phyloP scores from a whole-genome alignment of 495 filamentous ascomycete genomes.

The Pseudoneurospora amorphoporcata region DNA sequence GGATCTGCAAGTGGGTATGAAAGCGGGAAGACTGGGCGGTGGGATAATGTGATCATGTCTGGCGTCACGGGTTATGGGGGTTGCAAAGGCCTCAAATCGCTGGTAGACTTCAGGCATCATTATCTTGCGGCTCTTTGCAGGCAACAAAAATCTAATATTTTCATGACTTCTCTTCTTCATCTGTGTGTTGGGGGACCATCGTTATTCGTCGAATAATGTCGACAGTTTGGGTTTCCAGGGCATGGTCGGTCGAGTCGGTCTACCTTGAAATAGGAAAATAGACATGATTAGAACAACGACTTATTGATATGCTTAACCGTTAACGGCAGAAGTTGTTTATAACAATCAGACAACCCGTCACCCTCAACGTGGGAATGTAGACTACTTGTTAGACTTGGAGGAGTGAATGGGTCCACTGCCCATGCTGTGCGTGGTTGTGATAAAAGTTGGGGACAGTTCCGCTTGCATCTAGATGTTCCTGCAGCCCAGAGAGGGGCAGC shows the following conservation, averaged over 20 bases:
- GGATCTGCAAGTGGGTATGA: slow-evolving; percentile 17
- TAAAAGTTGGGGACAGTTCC: background rate
- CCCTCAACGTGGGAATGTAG: background rate
- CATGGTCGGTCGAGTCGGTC: slow-evolving; percentile 7
- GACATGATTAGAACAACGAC: background rate
- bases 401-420: background rate
- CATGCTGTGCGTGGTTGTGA: background rate
- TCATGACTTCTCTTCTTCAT: slow-evolving; percentile 20
- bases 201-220: slow-evolving; percentile 27
- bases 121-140: slow-evolving; percentile 21
- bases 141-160: slow-evolving; percentile 23
- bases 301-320: background rate
- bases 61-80: slow-evolving; percentile 25
- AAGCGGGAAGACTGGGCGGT: slow-evolving; percentile 18
- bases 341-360: background rate
- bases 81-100: slow-evolving; percentile 12
- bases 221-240: slow-evolving; percentile 25
- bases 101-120: slow-evolving; percentile 22
- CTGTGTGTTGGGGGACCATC: slow-evolving; percentile 16
- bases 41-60: slow-evolving; percentile 17
- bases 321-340: background rate
- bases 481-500: background rate
- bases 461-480: background rate
- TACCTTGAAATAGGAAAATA: slow-evolving; percentile 26
- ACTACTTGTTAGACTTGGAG: background rate